Evolutionary conservation across 176 grass and related monocot genomes (phyloP).

Genomic region (Dactylis glomerata): DNA sequence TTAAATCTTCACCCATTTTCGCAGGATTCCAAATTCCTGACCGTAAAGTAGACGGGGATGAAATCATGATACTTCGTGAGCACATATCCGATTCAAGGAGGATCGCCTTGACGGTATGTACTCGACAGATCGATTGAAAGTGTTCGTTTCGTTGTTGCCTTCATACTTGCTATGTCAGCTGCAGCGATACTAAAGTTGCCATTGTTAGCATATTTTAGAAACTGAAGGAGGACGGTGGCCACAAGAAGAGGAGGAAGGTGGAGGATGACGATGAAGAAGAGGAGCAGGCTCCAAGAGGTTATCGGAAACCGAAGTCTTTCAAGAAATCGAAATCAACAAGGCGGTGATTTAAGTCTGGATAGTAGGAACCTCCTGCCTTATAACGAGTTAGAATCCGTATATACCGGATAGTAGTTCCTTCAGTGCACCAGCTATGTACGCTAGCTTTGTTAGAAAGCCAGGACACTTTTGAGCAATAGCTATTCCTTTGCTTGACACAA

Average conservation of each 20-base stretch:
- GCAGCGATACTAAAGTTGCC: background rate
- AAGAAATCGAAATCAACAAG: slow-evolving; percentile 61
- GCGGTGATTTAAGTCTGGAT: slow-evolving; percentile 21
- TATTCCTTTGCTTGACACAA: background rate
- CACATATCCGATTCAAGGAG: slow-evolving; percentile 65
- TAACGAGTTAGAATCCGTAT: background rate
- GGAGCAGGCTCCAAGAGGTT: slow-evolving; percentile 12
- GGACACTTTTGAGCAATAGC: background rate
- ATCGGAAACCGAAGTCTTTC: slow-evolving; percentile 28
- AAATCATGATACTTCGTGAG: slow-evolving; percentile 69
- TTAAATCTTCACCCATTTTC: background rate
- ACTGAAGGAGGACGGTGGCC: slow-evolving; percentile 55
- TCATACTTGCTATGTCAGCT: background rate
- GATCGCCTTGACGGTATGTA: slow-evolving; percentile 58
- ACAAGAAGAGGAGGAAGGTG: slow-evolving; percentile 61
- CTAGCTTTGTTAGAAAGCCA: background rate
- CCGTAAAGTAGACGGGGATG: slow-evolving; percentile 36
- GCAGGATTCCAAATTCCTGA: slow-evolving; percentile 54
- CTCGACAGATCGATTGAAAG: background rate
- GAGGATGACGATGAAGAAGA: slow-evolving; percentile 59
- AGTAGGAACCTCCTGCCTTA: background rate
- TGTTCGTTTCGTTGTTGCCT: background rate
- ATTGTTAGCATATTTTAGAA: slow-evolving; percentile 31
- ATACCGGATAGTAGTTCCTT: slow-evolving; percentile 8
- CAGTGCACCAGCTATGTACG: background rate